phyloP scores from a whole-genome alignment of 176 grass and related monocot species.

The Cymbopogon citratus region DNA sequence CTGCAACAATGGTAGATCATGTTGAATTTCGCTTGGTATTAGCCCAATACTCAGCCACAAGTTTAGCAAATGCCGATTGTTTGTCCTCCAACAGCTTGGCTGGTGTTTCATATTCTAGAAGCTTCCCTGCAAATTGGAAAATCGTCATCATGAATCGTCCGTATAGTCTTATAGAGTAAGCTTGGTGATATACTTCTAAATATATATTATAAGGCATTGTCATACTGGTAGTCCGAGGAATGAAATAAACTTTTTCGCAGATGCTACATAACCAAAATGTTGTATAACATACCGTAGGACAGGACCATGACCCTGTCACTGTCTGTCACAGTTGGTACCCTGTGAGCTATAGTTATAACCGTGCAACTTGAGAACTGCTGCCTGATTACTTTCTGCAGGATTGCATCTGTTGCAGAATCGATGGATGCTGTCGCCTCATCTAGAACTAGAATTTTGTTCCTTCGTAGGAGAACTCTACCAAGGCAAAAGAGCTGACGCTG shows the following conservation, averaged over 20 bases:
- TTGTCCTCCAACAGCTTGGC: slow-evolving; percentile 67
- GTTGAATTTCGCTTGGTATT: slow-evolving; percentile 63
- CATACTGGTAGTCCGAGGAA: neutral
- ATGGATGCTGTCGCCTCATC: slow-evolving; percentile 96
- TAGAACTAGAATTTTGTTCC: slow-evolving; percentile 78
- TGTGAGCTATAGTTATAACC: slow-evolving; percentile 85
- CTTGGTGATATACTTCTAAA: neutral
- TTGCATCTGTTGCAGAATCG: slow-evolving; percentile 79
- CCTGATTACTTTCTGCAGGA: slow-evolving; percentile 79
- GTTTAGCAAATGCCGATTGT: slow-evolving; percentile 80
- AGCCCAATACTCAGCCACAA: slow-evolving; percentile 92
- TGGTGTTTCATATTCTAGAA: slow-evolving; percentile 87
- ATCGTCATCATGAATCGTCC: neutral
- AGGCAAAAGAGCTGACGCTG: slow-evolving; percentile 96
- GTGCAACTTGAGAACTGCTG: slow-evolving; percentile 76
- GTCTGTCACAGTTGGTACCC: slow-evolving; percentile 87
- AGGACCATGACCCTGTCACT: slow-evolving; percentile 91
- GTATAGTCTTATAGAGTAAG: neutral
- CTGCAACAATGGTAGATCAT: slow-evolving; percentile 21
- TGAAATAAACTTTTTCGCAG: neutral
- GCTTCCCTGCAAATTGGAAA: slow-evolving; percentile 55
- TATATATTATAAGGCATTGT: neutral
- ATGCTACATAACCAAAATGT: slow-evolving; percentile 5
- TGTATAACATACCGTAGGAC: slow-evolving; percentile 72
- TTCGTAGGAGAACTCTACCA: slow-evolving; percentile 73